A percentile compares a stretch with the other conserved stretches of the same genome.
phyloP scores from a whole-genome alignment of 2,329 filamentous ascomycete species.

The Fusarium robinianum region DNA sequence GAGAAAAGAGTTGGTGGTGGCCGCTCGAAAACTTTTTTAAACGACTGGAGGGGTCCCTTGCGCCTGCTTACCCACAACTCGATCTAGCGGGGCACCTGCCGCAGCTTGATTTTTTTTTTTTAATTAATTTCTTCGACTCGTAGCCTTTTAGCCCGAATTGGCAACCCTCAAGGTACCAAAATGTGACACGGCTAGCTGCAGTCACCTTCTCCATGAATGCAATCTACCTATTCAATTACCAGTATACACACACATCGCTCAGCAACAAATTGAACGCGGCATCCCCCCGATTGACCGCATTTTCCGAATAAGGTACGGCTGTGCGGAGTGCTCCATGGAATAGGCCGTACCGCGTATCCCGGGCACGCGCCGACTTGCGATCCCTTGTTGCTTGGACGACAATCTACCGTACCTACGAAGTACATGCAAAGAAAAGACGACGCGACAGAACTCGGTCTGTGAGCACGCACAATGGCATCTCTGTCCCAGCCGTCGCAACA shows the following conservation, averaged over 20 bases:
- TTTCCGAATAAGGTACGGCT: too few species aligned
- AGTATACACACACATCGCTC: too few species aligned
- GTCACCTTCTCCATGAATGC: too few species aligned
- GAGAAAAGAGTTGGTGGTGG: conserved; percentile 44
- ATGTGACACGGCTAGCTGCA: too few species aligned
- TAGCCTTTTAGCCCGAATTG: background rate
- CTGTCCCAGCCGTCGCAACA: conserved; percentile 21
- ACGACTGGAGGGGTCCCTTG: conserved; percentile 34
- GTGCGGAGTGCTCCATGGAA: too few species aligned
- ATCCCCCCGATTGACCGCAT: too few species aligned
- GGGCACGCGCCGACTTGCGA: conserved; percentile 4
- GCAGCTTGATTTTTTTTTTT: conserved; percentile 4
- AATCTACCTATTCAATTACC: too few species aligned
- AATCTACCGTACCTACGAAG: too few species aligned
- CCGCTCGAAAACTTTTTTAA: conserved; percentile 50
- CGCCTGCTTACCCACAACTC: conserved; percentile 18
- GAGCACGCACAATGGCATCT: conserved; percentile 22
- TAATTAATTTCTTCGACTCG: conserved; percentile 1
- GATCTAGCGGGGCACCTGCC: conserved; percentile 21
- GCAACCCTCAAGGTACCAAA: too few species aligned
- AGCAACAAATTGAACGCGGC: too few species aligned
- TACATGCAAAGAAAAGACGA: conserved; percentile 1
- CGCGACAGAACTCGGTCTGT: background rate
- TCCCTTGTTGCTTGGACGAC: conserved; percentile 32
- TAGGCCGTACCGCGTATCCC: conserved; percentile 5